Evolutionary conservation across 1,284 basidiomycete species (phyloP).

Genomic region (Erythrobasidium hasegawianum): DNA sequence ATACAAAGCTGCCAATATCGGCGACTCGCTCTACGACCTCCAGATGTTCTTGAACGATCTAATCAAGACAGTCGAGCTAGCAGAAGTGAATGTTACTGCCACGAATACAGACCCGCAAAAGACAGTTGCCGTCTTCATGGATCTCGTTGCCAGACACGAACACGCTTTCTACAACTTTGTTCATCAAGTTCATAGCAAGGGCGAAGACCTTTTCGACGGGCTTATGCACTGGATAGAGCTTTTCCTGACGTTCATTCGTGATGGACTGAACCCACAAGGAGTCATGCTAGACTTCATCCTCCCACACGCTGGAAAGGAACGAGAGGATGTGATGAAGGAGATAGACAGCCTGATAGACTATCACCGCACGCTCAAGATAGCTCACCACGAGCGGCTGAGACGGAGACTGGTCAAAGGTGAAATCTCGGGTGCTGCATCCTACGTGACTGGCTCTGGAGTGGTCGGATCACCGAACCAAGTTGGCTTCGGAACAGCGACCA

Average conservation of each 20-base stretch:
- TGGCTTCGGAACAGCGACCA: slow-evolving; percentile 57
- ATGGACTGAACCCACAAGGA: slow-evolving; percentile 59
- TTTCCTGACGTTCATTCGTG: slow-evolving; percentile 87
- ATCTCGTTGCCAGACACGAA: slow-evolving; percentile 89
- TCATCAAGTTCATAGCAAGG: slow-evolving; percentile 97
- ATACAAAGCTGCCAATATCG: slow-evolving; percentile 94
- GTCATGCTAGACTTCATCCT: slow-evolving; percentile 81
- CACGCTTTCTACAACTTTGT: slow-evolving; percentile 95
- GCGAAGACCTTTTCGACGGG: slow-evolving; percentile 85
- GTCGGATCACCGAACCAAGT: slow-evolving; percentile 48
- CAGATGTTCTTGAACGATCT: slow-evolving; percentile 95
- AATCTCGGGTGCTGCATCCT: slow-evolving; percentile 19
- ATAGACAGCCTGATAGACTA: slow-evolving; percentile 81
- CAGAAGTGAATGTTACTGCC: slow-evolving; percentile 77
- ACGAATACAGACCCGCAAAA: slow-evolving; percentile 75
- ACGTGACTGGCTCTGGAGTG: slow-evolving; percentile 48
- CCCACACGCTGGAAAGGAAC: slow-evolving; percentile 70
- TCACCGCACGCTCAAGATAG: slow-evolving; percentile 85
- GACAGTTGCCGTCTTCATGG: slow-evolving; percentile 90
- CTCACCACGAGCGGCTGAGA: slow-evolving; percentile 81
- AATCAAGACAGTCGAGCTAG: slow-evolving; percentile 86
- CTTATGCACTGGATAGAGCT: slow-evolving; percentile 97
- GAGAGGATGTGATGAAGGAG: slow-evolving; percentile 71
- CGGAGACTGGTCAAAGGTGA: slow-evolving; percentile 61
- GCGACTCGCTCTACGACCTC: slow-evolving; percentile 84